Evolutionary conservation across 2,329 filamentous ascomycete genomes (phyloP).

Genomic region (Diaporthe capsici): DNA sequence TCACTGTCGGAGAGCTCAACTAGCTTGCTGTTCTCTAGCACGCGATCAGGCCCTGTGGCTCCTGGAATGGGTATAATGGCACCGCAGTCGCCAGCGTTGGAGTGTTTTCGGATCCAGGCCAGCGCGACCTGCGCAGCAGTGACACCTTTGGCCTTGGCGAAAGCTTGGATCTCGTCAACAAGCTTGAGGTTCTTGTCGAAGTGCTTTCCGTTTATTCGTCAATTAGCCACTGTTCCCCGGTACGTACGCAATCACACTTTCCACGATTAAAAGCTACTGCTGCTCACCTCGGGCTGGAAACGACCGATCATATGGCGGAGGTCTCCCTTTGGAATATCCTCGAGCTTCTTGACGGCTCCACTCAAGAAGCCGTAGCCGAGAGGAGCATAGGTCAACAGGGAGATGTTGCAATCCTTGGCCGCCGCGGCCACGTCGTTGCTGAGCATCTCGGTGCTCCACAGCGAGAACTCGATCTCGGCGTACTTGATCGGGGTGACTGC

Average conservation of each 20-base stretch:
- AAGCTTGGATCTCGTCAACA: slow-evolving; percentile 7
- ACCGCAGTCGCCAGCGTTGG: slow-evolving; percentile 12
- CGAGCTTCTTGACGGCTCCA: neutral
- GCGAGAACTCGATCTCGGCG: neutral
- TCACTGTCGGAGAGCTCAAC: neutral
- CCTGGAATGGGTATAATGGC: slow-evolving; percentile 20
- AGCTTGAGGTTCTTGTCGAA: slow-evolving; percentile 28
- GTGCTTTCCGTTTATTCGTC: neutral
- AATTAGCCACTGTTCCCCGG: neutral
- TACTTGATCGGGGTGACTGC: neutral
- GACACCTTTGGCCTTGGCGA: neutral
- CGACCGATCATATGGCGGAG: neutral
- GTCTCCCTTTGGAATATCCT: neutral
- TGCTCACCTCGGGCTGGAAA: neutral
- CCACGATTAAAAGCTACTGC: neutral
- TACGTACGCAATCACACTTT: neutral
- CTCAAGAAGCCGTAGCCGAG: neutral
- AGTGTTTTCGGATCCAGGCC: slow-evolving; percentile 23
- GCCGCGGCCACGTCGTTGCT: neutral
- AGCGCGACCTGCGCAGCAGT: slow-evolving; percentile 31
- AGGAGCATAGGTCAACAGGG: neutral
- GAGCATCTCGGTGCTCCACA: neutral
- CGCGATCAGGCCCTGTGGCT: neutral
- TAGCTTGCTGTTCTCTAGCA: slow-evolving; percentile 18
- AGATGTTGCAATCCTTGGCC: neutral